Percentiles rank a stretch among this genome's conserved stretches.
Evolutionary conservation across 176 grass and related monocot genomes (phyloP).

Genomic region (Oryza australiensis): DNA sequence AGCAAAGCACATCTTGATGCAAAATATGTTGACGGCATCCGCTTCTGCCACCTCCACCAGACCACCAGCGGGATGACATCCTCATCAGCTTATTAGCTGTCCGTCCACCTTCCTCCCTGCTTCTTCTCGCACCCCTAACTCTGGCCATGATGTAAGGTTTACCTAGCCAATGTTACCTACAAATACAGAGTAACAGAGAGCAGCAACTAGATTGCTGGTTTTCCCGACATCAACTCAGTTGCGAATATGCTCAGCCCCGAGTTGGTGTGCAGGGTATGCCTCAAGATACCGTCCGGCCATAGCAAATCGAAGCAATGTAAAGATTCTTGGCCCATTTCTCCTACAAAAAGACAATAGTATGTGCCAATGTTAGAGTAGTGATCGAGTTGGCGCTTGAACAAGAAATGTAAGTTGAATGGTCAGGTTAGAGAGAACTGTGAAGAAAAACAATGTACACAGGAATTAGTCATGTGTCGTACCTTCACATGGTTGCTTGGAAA

Average conservation of each 20-base stretch:
- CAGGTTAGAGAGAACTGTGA: constrained; percentile 1
- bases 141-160: constrained; percentile 37
- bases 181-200: constrained; percentile 48
- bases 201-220: constrained; percentile 42
- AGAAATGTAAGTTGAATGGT: neutral
- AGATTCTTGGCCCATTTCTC: constrained; percentile 99
- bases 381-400: neutral
- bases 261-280: constrained; percentile 29
- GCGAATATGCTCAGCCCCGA: constrained; percentile 33
- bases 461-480: constrained; percentile 48
- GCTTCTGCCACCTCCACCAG: constrained; percentile 16
- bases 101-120: neutral
- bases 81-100: constrained; percentile 45
- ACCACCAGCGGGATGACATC: constrained; percentile 24
- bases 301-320: constrained; percentile 93
- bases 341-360: constrained; percentile 47
- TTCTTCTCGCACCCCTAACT: constrained; percentile 37
- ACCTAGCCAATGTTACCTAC: constrained; percentile 50
- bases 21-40: constrained; percentile 37
- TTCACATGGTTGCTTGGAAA: constrained; percentile 99
- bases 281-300: constrained; percentile 82
- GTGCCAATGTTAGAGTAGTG: neutral
- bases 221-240: constrained; percentile 30
- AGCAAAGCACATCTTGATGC: constrained; percentile 43
- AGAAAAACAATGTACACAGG: neutral